phyloP scores from a whole-genome alignment of 2,329 filamentous ascomycete species.

The Arthrobotrys entomopaga region DNA sequence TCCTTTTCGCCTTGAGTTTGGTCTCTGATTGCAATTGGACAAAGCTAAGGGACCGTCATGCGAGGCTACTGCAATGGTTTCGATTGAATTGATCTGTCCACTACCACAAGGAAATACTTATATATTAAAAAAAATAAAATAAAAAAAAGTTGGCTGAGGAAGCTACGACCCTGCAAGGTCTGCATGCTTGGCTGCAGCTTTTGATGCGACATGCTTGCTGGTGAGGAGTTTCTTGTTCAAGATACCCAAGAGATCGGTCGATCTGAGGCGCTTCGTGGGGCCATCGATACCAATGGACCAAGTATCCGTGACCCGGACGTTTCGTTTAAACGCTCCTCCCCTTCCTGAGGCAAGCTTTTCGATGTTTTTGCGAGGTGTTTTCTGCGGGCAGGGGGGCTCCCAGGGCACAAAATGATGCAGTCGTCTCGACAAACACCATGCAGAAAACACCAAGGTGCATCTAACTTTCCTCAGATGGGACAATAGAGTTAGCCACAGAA shows the following conservation, averaged over 20 bases:
- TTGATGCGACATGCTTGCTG: constrained; percentile 9
- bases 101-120: no score
- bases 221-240: constrained; percentile 15
- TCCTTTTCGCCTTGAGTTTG: no score
- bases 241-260: constrained; percentile 44
- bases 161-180: constrained; percentile 44
- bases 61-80: no score
- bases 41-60: no score
- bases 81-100: no score
- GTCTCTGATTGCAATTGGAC: background rate
- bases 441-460: constrained; percentile 4
- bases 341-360: constrained; percentile 3
- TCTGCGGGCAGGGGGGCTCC: constrained; percentile 16
- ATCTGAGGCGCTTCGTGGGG: constrained; percentile 34
- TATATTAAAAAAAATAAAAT: background rate
- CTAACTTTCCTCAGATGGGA: constrained; percentile 47
- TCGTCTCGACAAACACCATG: constrained; percentile 1
- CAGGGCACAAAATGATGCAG: background rate
- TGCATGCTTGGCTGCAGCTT: constrained; percentile 22
- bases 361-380: constrained; percentile 45
- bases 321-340: constrained; percentile 39
- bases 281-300: constrained; percentile 45
- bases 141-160: constrained; percentile 7
- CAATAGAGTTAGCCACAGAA: constrained; percentile 16
- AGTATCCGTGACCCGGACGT: constrained; percentile 47